Evolutionary conservation across 2,329 filamentous ascomycete species (phyloP), one percentile per base, ranked within the genome.

Genomic region (Rutstroemia sp.): DNA sequence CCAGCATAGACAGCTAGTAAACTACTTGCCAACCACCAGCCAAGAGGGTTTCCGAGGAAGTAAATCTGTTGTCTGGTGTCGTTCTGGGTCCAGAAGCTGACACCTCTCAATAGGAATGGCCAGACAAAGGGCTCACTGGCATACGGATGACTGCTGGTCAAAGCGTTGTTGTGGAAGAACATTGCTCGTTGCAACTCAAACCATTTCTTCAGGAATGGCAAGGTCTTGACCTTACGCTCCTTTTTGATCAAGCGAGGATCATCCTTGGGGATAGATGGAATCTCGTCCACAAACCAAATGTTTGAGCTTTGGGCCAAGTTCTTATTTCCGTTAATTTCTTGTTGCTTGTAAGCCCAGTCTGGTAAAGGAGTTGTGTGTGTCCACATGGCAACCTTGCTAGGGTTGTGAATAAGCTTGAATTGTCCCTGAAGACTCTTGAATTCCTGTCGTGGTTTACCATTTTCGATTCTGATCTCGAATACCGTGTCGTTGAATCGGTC

Each of bases 311-410:
- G 88, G 27, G 84, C 78, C 54, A 95, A 77, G 70, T 96, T 95
- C 82, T 99, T 99, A 79, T 99, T 99, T 58, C 94, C 94, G 72
- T 99, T 99, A 77, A 99, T 96, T 72, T 99, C 94, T 68, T 95
- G 92, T 73, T 99, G 94, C 72, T 95, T 94, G 76, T 88, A 92
- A 25, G 81, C 94, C 94, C 94, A 99, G 4, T 99, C 94, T 4
- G 94, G 94, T n/a, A 99, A 82, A 50, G 94, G 89, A 58, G 85
- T 94, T 38, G 88, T 88, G 72, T 97, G 92, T 27, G 94, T 99
- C 94, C 94, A 99, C 92, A 99, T 95, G 63, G 94, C 92, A 51
- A 99, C 94, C 72, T 95, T 95, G 72, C 90, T 95, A 7, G 92
- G 91, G 68, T 88, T 84, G 73, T 99, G 94, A 65, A 99, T 83